These are phyloP conservation scores for Podosphaera aphanis DNA, from an alignment of 2,329 filamentous ascomycete genomes.

Conservation along the genomic window DNA sequence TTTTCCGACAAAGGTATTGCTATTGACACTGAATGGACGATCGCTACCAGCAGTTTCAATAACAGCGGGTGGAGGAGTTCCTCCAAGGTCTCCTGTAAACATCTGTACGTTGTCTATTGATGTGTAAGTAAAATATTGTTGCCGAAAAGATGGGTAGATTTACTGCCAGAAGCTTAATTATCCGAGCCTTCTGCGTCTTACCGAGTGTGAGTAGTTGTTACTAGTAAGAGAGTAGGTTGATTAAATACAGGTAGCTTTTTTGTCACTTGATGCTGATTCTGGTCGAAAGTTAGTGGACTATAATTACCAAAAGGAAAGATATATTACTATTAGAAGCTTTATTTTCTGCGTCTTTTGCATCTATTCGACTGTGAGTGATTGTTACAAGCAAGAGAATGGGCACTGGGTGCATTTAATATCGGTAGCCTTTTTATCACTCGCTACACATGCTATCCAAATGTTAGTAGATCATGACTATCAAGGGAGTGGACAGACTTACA, in stretches of 20 bases:
- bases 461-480: no score
- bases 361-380: no score
- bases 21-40: conserved; percentile 32
- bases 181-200: conserved; percentile 13
- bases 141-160: not conserved
- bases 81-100: conserved; percentile 26
- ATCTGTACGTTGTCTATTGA: conserved; percentile 18
- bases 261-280: no score
- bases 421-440: conserved; percentile 2
- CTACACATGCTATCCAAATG: no score
- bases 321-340: no score
- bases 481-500: no score
- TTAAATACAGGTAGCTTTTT: no score
- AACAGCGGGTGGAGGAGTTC: conserved; percentile 25
- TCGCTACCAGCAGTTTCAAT: conserved; percentile 20
- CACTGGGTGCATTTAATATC: not conserved
- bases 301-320: no score
- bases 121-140: conserved; percentile 3
- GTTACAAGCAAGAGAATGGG: not conserved
- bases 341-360: no score
- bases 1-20: conserved; percentile 32
- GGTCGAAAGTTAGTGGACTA: no score
- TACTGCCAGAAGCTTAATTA: conserved; percentile 11
- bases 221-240: no score
- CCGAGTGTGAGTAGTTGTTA: no score